Evolutionary conservation across 2,329 filamentous ascomycete species (phyloP).

Genomic region (Cladosporium colombiae): DNA sequence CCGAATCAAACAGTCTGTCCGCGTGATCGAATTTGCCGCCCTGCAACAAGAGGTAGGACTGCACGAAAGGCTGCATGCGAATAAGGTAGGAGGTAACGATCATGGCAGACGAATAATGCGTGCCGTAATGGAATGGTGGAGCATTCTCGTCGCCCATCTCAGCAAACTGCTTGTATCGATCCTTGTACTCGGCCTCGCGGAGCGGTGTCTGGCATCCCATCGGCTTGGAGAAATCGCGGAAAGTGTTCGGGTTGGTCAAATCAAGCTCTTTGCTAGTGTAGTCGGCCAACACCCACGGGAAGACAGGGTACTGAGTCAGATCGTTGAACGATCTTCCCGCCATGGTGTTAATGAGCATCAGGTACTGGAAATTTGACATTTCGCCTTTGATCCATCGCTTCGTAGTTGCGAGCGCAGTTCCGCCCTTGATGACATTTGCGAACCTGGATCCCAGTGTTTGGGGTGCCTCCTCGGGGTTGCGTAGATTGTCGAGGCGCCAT

Average conservation of each 20-base stretch:
- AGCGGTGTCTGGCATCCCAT: slow-evolving; percentile 87
- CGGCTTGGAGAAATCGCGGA: slow-evolving; percentile 88
- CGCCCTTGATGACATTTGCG: slow-evolving; percentile 85
- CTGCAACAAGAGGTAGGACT: slow-evolving; percentile 90
- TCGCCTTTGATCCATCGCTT: slow-evolving; percentile 90
- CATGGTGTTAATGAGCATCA: slow-evolving; percentile 98
- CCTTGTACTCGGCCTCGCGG: slow-evolving; percentile 75
- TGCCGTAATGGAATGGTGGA: slow-evolving; percentile 93
- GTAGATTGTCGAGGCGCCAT: slow-evolving; percentile 87
- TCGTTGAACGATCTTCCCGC: slow-evolving; percentile 97
- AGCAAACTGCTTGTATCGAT: slow-evolving; percentile 81
- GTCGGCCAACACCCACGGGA: slow-evolving; percentile 94
- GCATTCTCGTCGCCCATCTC: slow-evolving; percentile 79
- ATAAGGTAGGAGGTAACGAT: slow-evolving; percentile 97
- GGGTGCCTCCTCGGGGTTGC: slow-evolving; percentile 63
- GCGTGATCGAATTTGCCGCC: slow-evolving; percentile 97
- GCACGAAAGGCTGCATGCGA: slow-evolving; percentile 90
- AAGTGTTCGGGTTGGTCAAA: slow-evolving; percentile 77
- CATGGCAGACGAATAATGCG: slow-evolving; percentile 98
- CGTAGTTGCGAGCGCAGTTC: slow-evolving; percentile 79
- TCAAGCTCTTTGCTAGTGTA: slow-evolving; percentile 94
- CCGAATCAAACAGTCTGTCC: slow-evolving; percentile 90
- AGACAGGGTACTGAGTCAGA: slow-evolving; percentile 95
- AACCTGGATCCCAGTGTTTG: slow-evolving; percentile 82
- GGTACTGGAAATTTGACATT: slow-evolving; percentile 96